Base-by-base conservation (phyloP, 2,329 filamentous ascomycete species). In the Xylariaceae sp. region DNA sequence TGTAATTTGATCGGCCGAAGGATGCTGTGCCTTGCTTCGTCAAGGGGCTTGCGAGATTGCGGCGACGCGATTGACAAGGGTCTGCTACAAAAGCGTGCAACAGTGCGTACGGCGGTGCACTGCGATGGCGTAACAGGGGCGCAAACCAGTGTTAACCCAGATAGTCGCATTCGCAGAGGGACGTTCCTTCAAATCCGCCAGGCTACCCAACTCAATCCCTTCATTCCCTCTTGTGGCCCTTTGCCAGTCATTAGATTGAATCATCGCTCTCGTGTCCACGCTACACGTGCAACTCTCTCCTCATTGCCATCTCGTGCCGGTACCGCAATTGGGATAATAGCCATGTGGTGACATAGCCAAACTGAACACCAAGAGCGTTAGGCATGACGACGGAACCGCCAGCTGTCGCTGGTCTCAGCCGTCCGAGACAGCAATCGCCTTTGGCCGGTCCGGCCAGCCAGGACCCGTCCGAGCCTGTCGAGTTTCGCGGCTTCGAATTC, bases 401-500 rank as follows among this genome's bases (percentile, higher is more conserved):
- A 27, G 34, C 29, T 27, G 33, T 23, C 28, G 41, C 40, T 18
- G 37, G 31, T 17, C 44, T 33, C 16, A 45, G 45, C 21, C 44
- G 37, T 13, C 47, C 50, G 31, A 45, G 41, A 29, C 44, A 44
- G 29, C 37, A 29, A 34, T 46, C 41, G 33, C 33, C 33, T 16
- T 34, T 30, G 7, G 29, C 29, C 21, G 28, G 40, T 12, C n/a
- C 30, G 15, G 33, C 38, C 21, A 40, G 21, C 17, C 12, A 32
- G 11, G 41, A 24, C 30, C 39, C 39, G 2, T 34, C 50, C n/a
- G 34, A 49, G 3, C 40, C 43, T 5, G 48, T 53, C 37, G 55
- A 59, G 42, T 56, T 59, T 32, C 56, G 56, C 30, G 56, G 55
- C 13, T 59, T 57, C 24, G 53, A 58, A 16, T 59, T 55, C 50